Conservation (phyloP, 305 asterid species). For the Fraxinus velutina region DNA sequence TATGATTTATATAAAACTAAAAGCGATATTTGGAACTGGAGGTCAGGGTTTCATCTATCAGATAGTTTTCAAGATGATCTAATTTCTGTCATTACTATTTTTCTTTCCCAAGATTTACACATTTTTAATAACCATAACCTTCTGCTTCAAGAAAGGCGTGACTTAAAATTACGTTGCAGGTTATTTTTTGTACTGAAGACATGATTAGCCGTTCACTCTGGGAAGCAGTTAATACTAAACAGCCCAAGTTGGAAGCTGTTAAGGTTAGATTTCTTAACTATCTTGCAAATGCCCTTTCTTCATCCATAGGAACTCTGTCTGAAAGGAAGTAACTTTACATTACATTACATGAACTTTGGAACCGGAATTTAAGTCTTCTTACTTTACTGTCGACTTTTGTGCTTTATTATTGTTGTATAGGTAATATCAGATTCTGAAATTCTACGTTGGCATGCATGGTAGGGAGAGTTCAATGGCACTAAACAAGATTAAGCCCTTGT, state of each 20-base stretch:
- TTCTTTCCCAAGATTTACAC: not conserved
- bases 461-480: not conserved
- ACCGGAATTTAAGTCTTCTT: not conserved
- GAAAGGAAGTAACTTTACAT: not conserved
- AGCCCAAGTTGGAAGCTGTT: constrained; percentile 50
- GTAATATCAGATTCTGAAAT: not conserved
- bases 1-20: not conserved
- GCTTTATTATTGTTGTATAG: not conserved
- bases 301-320: not conserved
- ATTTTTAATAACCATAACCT: not conserved
- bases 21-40: not conserved
- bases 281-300: not conserved
- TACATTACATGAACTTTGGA: not conserved
- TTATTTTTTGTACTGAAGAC: constrained; percentile 76
- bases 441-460: not conserved
- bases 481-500: not conserved
- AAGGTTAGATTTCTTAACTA: constrained; percentile 38
- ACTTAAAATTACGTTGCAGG: constrained; percentile 35
- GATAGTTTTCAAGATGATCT: not conserved
- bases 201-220: constrained; percentile 71
- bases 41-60: not conserved
- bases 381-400: not conserved
- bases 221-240: constrained; percentile 84
- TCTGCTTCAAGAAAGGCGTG: not conserved
- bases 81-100: not conserved